Evolutionary conservation across 1,284 basidiomycete genomes (phyloP).

Genomic region (Pseudozyma sp.): DNA sequence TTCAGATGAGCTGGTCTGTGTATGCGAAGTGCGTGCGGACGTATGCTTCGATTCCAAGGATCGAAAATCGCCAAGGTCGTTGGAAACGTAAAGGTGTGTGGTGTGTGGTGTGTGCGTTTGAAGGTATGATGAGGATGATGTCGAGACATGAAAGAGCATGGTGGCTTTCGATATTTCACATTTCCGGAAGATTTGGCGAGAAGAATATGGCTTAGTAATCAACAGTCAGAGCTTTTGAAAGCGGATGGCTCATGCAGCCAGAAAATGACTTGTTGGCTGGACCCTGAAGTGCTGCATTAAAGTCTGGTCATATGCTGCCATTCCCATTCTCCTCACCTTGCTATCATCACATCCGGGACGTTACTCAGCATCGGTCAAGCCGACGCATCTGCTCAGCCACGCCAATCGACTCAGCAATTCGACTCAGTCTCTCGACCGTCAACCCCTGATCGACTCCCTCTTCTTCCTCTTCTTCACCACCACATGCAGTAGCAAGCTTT

Average conservation of each 20-base stretch:
- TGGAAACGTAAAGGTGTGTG: too few species aligned
- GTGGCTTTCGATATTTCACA: not conserved
- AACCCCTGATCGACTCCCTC: not conserved
- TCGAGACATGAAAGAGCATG: too few species aligned
- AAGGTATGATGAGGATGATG: too few species aligned
- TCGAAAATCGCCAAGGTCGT: too few species aligned
- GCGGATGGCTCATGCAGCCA: slow-evolving; percentile 1
- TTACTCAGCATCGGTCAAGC: not conserved
- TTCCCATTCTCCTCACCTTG: not conserved
- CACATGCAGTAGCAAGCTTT: not conserved
- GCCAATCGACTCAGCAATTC: too few species aligned
- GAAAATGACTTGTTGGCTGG: slow-evolving; percentile 5
- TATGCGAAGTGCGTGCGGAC: too few species aligned
- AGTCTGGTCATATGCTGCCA: not conserved
- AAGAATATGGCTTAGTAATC: slow-evolving; percentile 2
- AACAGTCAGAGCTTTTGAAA: not conserved
- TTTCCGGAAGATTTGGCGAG: not conserved
- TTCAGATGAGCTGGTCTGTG: too few species aligned
- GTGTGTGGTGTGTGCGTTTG: too few species aligned
- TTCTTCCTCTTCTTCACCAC: not conserved
- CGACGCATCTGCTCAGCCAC: not conserved
- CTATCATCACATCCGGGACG: not conserved
- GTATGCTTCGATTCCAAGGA: too few species aligned
- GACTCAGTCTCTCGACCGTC: not conserved
- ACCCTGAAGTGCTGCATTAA: slow-evolving; percentile 11